Evolutionary conservation across 768 basidiomycete species (phyloP).

Genomic region (Wakefieldia striispora): DNA sequence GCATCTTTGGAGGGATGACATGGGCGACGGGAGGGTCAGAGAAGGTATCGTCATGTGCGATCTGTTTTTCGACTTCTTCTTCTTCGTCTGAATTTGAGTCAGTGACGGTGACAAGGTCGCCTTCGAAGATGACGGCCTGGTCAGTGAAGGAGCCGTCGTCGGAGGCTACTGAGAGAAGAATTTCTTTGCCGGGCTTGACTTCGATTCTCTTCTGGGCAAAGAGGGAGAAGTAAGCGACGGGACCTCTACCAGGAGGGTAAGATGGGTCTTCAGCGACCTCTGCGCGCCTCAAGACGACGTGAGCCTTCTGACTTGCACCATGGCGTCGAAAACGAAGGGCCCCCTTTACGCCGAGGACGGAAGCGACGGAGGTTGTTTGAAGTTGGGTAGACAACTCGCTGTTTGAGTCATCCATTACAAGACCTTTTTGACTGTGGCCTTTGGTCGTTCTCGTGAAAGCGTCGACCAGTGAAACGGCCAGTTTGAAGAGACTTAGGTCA

Average conservation of each 20-base stretch:
- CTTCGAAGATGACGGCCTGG: constrained; percentile 57
- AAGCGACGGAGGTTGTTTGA: constrained; percentile 39
- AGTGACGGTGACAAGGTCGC: constrained; percentile 34
- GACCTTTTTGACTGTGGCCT: constrained; percentile 12
- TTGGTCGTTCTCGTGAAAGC: constrained; percentile 8
- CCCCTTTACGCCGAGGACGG: constrained; percentile 61
- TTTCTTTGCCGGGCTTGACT: constrained; percentile 68
- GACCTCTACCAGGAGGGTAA: constrained; percentile 39
- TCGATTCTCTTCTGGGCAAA: constrained; percentile 70
- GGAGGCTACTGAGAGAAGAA: constrained; percentile 57
- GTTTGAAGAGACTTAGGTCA: not conserved
- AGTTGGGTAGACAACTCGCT: constrained; percentile 33
- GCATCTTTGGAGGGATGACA: constrained; percentile 62
- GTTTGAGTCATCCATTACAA: constrained; percentile 38
- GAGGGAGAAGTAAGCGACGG: constrained; percentile 55
- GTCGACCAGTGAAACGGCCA: not conserved
- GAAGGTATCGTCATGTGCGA: constrained; percentile 41
- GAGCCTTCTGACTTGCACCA: constrained; percentile 64
- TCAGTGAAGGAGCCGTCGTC: constrained; percentile 55
- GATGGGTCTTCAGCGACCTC: constrained; percentile 43
- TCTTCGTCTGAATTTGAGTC: constrained; percentile 37
- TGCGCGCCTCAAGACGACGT: constrained; percentile 65
- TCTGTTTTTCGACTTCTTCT: constrained; percentile 41
- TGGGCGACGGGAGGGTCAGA: constrained; percentile 32
- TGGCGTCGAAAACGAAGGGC: constrained; percentile 64